Evolutionary conservation across 2,329 filamentous ascomycete genomes (phyloP).

Genomic region (Venturia nashicola): DNA sequence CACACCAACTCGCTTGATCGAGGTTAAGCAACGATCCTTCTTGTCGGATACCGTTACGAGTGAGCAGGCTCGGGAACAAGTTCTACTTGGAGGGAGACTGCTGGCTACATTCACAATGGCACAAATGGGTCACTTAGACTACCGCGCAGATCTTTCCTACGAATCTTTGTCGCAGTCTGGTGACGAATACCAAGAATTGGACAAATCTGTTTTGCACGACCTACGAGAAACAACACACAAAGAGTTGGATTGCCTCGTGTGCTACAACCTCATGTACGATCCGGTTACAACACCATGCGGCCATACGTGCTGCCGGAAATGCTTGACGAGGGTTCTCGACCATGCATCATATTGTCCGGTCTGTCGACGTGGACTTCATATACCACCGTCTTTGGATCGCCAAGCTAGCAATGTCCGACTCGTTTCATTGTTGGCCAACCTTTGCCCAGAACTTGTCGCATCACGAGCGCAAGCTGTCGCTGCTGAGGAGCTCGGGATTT

Average conservation of each 20-base stretch:
- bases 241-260: constrained; percentile 82
- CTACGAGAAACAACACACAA: constrained; percentile 50
- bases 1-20: constrained; percentile 28
- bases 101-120: constrained; percentile 56
- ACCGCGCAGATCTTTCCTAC: constrained; percentile 45
- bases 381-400: constrained; percentile 35
- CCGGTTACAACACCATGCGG: constrained; percentile 77
- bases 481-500: constrained; percentile 43
- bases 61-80: constrained; percentile 10
- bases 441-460: constrained; percentile 58
- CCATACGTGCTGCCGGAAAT: constrained; percentile 78
- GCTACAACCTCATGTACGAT: constrained; percentile 69
- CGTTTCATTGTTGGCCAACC: constrained; percentile 46
- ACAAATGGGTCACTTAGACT: constrained; percentile 45
- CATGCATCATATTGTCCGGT: constrained; percentile 59
- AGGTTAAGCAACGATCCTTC: constrained; percentile 16
- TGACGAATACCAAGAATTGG: constrained; percentile 29
- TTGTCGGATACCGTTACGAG: not conserved
- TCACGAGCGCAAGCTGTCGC: constrained; percentile 44
- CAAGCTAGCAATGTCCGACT: constrained; percentile 52
- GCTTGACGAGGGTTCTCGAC: constrained; percentile 63
- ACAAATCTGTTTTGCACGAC: constrained; percentile 40
- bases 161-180: constrained; percentile 22
- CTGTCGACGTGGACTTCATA: constrained; percentile 55
- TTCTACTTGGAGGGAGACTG: constrained; percentile 46